phyloP scores from a whole-genome alignment of 192 early-diverging fungal species.

The Phlyctochytrium bullatum region DNA sequence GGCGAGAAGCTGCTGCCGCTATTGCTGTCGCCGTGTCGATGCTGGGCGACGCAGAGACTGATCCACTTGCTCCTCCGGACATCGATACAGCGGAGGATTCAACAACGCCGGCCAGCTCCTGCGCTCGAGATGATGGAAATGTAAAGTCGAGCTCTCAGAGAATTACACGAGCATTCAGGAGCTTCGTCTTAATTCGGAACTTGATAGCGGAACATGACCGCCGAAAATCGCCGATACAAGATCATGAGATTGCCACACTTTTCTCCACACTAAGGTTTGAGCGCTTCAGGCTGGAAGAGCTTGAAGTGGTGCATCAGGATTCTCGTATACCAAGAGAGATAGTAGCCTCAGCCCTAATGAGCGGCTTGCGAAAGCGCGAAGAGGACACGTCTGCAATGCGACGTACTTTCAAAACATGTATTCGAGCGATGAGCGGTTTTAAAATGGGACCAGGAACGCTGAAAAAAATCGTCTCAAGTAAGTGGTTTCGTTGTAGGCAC shows the following conservation, averaged over 20 bases:
- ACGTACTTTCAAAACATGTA: background rate
- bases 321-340: background rate
- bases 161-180: background rate
- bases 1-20: background rate
- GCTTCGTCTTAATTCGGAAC: background rate
- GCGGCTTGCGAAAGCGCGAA: background rate
- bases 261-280: conserved; percentile 1
- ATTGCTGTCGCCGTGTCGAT: background rate
- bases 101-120: too few relatives aligned
- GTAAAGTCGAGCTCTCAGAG: too few relatives aligned
- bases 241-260: background rate
- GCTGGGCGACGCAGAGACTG: background rate
- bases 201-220: background rate
- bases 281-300: background rate
- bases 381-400: background rate
- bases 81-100: too few relatives aligned
- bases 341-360: background rate
- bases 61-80: background rate
- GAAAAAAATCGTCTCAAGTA: background rate
- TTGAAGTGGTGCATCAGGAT: background rate
- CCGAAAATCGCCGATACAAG: background rate
- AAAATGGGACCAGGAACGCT: background rate
- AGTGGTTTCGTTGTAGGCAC: background rate
- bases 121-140: too few relatives aligned
- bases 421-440: background rate